Evolutionary conservation across 2,329 filamentous ascomycete species (phyloP).

Genomic region (Colletotrichum paranaense): DNA sequence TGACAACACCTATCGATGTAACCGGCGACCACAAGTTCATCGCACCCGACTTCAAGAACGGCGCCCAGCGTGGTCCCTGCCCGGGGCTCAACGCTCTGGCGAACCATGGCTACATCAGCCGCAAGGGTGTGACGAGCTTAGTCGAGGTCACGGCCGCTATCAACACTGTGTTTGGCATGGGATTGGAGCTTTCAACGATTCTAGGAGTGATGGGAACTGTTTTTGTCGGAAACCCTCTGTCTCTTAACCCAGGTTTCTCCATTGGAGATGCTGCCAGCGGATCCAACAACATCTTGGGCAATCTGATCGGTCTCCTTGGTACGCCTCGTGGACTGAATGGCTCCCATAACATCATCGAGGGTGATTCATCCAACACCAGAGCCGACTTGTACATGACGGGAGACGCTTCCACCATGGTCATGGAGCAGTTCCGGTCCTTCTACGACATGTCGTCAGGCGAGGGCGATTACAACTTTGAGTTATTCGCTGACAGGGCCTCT

Average conservation of each 20-base stretch:
- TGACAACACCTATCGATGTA: conserved; percentile 37
- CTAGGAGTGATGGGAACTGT: conserved; percentile 59
- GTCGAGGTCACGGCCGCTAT: conserved; percentile 33
- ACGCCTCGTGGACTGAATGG: conserved; percentile 59
- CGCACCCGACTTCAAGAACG: conserved; percentile 40
- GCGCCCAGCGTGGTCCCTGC: conserved; percentile 44
- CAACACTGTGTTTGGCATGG: conserved; percentile 56
- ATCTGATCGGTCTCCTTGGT: conserved; percentile 56
- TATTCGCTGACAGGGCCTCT: conserved; percentile 55
- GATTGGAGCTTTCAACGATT: conserved; percentile 53
- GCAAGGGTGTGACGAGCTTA: conserved; percentile 41
- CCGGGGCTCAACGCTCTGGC: conserved; percentile 50
- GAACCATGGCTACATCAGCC: conserved; percentile 50
- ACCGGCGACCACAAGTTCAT: conserved; percentile 40
- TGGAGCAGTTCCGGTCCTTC: conserved; percentile 58
- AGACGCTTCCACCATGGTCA: conserved; percentile 62
- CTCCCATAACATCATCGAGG: conserved; percentile 67
- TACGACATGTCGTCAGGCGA: conserved; percentile 42
- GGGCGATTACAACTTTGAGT: conserved; percentile 47
- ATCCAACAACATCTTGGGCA: conserved; percentile 53
- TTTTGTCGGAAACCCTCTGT: conserved; percentile 61
- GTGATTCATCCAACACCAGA: conserved; percentile 63
- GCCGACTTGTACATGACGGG: conserved; percentile 63
- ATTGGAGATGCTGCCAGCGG: conserved; percentile 57
- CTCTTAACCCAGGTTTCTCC: conserved; percentile 60